Base-by-base conservation (phyloP, 805 yeast species). In the Suhomyces emberorum region DNA sequence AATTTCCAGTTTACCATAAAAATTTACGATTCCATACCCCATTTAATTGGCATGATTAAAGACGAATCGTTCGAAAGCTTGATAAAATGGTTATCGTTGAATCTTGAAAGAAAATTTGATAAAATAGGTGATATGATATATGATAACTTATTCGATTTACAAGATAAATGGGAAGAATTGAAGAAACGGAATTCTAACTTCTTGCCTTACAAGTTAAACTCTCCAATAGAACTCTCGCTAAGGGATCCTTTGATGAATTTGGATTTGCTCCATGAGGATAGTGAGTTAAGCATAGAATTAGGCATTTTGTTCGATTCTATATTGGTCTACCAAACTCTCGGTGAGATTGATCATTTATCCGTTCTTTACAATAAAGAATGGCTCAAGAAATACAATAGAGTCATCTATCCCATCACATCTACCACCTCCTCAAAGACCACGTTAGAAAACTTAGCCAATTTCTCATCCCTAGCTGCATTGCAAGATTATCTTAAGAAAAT, bases 241-340 rank as follows among this genome's bases (percentile, higher is more conserved):
- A 70, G 97, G 49, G 79, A 77, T 30, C 70, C 81, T 0, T 62
- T 65, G 34, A 55, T 57, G 39, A 69, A 64, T 45, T 72, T 74
- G 39, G 69, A 74, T 46, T 69, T 81, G 3, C 60, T 81, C 32
- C 63, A 69, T 6, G 75, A 72, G 11, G 27, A 32, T 34, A 63
- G 50, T 14, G 33, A 35, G 4, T 41, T 59, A 16, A 55, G 52
- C 26, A 70, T 88, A 21, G 80, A 81, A 38, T 58, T 89, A 39
- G 73, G 79, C n/a, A 83, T 88, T 5, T 67, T 91, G 19, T 85
- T 79, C 57, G 96, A 91, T 60, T 80, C 95, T 3, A 74, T 86
- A 18, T 69, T 89, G 48, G 95, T 93, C 1, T 89, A 82, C 53
- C 77, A 81, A 40, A 80, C 88, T 3, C 70, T 89, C 31, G 79